These are phyloP conservation scores for Scutellaria galericulata DNA, from an alignment of 257 asterid genomes.

Conservation along the genomic window DNA sequence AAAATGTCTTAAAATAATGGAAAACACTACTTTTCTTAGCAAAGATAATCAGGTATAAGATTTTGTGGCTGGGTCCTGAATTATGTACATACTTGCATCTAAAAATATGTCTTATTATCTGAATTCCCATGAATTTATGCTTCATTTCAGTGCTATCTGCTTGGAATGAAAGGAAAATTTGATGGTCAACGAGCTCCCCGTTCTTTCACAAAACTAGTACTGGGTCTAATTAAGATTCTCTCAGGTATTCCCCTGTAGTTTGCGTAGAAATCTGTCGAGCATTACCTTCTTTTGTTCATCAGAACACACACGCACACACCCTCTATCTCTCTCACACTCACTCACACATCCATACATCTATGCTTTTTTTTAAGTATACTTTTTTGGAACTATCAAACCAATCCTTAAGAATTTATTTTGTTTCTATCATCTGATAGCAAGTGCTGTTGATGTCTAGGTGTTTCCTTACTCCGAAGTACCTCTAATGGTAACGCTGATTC, in stretches of 20 bases:
- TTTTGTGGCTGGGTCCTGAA: conserved; percentile 18
- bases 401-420: conserved; percentile 11
- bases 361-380: background rate
- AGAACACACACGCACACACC: background rate
- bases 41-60: conserved; percentile 66
- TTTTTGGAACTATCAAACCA: conserved; percentile 5
- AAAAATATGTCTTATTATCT: background rate
- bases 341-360: background rate
- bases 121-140: conserved; percentile 24
- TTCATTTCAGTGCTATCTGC: conserved; percentile 71
- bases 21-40: conserved; percentile 80
- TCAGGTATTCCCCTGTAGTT: conserved; percentile 51
- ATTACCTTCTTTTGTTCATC: conserved; percentile 9
- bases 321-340: background rate
- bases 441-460: conserved; percentile 47
- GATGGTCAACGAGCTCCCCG: conserved; percentile 63
- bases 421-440: conserved; percentile 12
- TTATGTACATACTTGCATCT: background rate
- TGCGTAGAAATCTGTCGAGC: background rate
- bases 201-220: conserved; percentile 65
- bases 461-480: conserved; percentile 46
- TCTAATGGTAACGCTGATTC: conserved; percentile 46
- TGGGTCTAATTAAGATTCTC: conserved; percentile 64
- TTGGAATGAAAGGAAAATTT: conserved; percentile 71
- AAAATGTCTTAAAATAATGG: conserved; percentile 82